Evolutionary conservation across 2,329 filamentous ascomycete genomes (phyloP).

Genomic region (Knufia fluminis): DNA sequence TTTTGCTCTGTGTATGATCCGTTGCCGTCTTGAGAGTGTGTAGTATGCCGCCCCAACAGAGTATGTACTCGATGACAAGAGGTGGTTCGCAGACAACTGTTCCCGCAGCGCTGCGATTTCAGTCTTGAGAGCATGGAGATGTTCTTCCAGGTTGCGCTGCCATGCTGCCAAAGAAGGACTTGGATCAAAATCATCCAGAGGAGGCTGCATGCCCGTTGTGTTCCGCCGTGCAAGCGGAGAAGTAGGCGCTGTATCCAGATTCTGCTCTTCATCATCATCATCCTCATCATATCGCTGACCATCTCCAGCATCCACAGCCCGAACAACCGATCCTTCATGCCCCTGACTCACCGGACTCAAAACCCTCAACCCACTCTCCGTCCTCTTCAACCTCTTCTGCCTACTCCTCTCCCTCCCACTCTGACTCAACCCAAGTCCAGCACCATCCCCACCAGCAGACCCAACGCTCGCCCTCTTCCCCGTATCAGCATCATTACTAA

Average conservation of each 20-base stretch:
- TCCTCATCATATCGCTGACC: slow-evolving; percentile 30
- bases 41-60: slow-evolving; percentile 27
- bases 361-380: slow-evolving; percentile 48
- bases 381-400: slow-evolving; percentile 6
- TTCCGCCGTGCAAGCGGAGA: slow-evolving; percentile 2
- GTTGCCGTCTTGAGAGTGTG: neutral
- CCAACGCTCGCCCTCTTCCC: slow-evolving; percentile 32
- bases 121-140: slow-evolving; percentile 78
- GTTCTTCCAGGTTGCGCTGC: slow-evolving; percentile 64
- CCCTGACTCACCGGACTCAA: slow-evolving; percentile 73
- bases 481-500: too few species aligned
- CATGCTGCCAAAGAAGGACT: slow-evolving; percentile 56
- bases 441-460: slow-evolving; percentile 36
- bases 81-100: slow-evolving; percentile 71
- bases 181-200: slow-evolving; percentile 12
- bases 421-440: neutral
- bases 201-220: slow-evolving; percentile 13
- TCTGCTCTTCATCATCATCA: slow-evolving; percentile 20
- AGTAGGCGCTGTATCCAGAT: slow-evolving; percentile 7
- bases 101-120: slow-evolving; percentile 88
- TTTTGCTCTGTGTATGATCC: slow-evolving; percentile 6
- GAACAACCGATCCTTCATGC: slow-evolving; percentile 23
- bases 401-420: slow-evolving; percentile 1
- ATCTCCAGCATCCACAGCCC: slow-evolving; percentile 31
- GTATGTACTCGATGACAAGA: slow-evolving; percentile 29